Evolutionary conservation across 2,329 filamentous ascomycete genomes (phyloP).

Genomic region (Ceratocystiopsis brevicomis): DNA sequence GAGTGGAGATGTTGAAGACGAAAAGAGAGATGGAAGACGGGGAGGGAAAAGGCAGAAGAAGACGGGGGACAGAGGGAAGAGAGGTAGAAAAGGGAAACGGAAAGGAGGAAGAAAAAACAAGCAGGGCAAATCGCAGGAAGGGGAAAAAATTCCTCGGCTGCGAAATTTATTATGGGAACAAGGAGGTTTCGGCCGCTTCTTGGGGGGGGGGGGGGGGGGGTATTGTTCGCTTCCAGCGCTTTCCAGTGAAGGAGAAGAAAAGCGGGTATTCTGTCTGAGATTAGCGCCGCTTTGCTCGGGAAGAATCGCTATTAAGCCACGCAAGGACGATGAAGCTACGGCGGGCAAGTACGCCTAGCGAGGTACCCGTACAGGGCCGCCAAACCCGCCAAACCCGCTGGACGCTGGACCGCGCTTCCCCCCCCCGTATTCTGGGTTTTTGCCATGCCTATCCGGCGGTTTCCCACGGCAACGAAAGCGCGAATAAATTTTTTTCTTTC

Average conservation of each 20-base stretch:
- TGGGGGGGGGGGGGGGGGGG: too few relatives aligned
- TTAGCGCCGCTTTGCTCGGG: too few relatives aligned
- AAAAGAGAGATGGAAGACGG: constrained; percentile 4
- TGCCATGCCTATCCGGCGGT: neutral
- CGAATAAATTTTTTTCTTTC: neutral
- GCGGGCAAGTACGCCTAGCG: too few relatives aligned
- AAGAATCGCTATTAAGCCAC: too few relatives aligned
- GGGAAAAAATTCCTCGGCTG: constrained; percentile 22
- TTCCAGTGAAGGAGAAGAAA: neutral
- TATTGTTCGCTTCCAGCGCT: constrained; percentile 19
- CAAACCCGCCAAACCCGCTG: too few relatives aligned
- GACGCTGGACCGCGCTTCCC: too few relatives aligned
- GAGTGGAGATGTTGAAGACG: constrained; percentile 16
- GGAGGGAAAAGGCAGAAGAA: constrained; percentile 17
- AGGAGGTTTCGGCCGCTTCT: too few relatives aligned
- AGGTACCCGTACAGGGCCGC: too few relatives aligned
- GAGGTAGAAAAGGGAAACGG: constrained; percentile 12
- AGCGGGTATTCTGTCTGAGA: neutral
- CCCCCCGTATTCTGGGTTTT: too few relatives aligned
- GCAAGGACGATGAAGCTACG: too few relatives aligned
- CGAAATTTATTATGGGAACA: constrained; percentile 6
- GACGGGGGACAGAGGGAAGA: constrained; percentile 5
- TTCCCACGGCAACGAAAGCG: constrained; percentile 6
- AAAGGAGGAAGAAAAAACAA: constrained; percentile 1
- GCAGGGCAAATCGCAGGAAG: neutral